Base-by-base conservation (phyloP, 2,329 filamentous ascomycete genomes). In the Xylaria digitata region DNA sequence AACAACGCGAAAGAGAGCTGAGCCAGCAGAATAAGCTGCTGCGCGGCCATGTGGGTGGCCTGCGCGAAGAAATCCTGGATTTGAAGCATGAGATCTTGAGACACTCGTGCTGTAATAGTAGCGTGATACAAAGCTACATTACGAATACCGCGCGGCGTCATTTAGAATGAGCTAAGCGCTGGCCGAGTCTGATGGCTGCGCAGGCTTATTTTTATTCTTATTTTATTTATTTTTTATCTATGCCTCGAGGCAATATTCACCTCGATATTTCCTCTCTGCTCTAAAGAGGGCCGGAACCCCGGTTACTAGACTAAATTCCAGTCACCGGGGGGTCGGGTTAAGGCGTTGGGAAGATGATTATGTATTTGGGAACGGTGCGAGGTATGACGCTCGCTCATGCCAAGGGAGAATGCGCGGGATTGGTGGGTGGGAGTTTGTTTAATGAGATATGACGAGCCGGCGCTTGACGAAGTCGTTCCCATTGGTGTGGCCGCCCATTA, bases 51-150 rank as follows among this genome's bases (percentile, higher is more conserved):
- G 71, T 69, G 3, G 68, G 62, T 2, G 63, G 61, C 50, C 64
- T 76, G 53, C 71, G 71, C 11, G 66, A 72, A 54, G 71, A 76
- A 56, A 65, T 75, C 2, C 65, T 76, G 0, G 66, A 67, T 11
- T 62, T 75, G 26, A 75, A 73, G 66, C 71, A 68, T 34, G 74
- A 76, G 58, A 76, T 76, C 32, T 63, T 76, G 2, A 43, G 66
- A 17, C 70, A 73, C 50, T 71, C 71, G 52, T 62, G 54, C 4
- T 77, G 76, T 65, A 59, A 76, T 65, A 77, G 75, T 71, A 65
- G 69, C 2, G 60, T 75, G 50, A 74, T 77, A 68, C 74, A 77
- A 54, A 70, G 69, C 59, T 75, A 74, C 65, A 77, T 75, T 65
- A 68, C 63, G 63, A 70, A 69, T 32, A 71, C 72, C 17, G 72